These are phyloP conservation scores for Colletotrichum sp. DNA, from an alignment of 2,329 filamentous ascomycete species.

Conservation along the genomic window DNA sequence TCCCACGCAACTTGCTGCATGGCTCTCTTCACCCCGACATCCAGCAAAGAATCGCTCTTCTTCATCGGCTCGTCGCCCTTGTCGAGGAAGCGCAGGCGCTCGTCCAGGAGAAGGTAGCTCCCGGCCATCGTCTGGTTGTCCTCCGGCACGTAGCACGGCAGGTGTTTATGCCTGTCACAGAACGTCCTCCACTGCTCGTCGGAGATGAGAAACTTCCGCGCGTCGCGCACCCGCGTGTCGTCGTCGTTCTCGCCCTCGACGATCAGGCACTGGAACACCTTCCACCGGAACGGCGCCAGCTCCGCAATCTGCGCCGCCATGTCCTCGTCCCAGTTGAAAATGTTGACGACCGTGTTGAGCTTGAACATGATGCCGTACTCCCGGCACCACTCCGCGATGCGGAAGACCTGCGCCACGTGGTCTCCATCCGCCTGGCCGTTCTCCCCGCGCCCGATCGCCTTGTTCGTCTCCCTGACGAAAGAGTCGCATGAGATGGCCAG, in stretches of 20 bases:
- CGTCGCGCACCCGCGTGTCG: slow-evolving; percentile 41
- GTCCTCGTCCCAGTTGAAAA: slow-evolving; percentile 53
- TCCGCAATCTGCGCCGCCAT: slow-evolving; percentile 43
- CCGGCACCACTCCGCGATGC: slow-evolving; percentile 48
- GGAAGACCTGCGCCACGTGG: slow-evolving; percentile 48
- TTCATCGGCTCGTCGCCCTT: slow-evolving; percentile 37
- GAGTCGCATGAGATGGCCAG: slow-evolving; percentile 61
- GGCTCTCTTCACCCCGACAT: slow-evolving; percentile 50
- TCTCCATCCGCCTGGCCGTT: slow-evolving; percentile 32
- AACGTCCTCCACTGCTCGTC: slow-evolving; percentile 51
- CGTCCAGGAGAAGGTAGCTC: slow-evolving; percentile 56
- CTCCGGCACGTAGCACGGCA: slow-evolving; percentile 50
- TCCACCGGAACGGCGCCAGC: slow-evolving; percentile 57
- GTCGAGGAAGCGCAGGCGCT: slow-evolving; percentile 55
- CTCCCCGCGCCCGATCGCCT: slow-evolving; percentile 51
- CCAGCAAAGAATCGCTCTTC: slow-evolving; percentile 39
- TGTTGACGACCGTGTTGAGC: slow-evolving; percentile 59
- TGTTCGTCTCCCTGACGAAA: slow-evolving; percentile 54
- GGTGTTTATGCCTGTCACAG: slow-evolving; percentile 44
- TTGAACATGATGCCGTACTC: slow-evolving; percentile 57
- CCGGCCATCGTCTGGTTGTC: slow-evolving; percentile 53
- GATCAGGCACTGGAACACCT: slow-evolving; percentile 58
- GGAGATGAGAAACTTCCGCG: slow-evolving; percentile 46
- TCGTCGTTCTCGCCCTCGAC: slow-evolving; percentile 58
- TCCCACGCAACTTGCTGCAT: slow-evolving; percentile 51